Evolutionary conservation across 2,329 filamentous ascomycete species (phyloP).

Genomic region (Didymella pinodella): DNA sequence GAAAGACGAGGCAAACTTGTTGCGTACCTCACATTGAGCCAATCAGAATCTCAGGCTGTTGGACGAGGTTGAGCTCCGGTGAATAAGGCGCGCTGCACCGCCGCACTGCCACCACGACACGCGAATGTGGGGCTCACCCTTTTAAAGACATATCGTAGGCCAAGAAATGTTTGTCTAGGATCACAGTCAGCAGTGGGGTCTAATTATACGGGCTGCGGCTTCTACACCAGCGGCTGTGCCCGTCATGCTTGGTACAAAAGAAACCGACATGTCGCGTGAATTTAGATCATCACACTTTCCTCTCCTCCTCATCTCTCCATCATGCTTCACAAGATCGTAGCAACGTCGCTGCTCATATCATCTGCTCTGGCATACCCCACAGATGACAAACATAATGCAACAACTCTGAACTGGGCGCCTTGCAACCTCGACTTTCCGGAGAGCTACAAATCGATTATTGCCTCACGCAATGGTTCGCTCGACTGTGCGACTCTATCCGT

Average conservation of each 20-base stretch:
- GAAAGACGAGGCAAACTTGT: not conserved
- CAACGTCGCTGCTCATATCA: slow-evolving; percentile 11
- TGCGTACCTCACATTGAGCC: not conserved
- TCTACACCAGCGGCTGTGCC: slow-evolving; percentile 5
- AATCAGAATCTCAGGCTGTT: not conserved
- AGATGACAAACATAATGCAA: slow-evolving; percentile 3
- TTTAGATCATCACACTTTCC: not conserved
- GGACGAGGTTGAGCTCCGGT: not conserved
- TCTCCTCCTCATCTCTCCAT: not conserved
- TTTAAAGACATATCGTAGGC: slow-evolving; percentile 2
- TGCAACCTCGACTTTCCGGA: slow-evolving; percentile 24
- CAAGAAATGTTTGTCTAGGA: slow-evolving; percentile 3
- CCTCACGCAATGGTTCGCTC: slow-evolving; percentile 4
- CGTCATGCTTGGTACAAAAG: slow-evolving; percentile 9
- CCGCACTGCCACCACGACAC: slow-evolving; percentile 16
- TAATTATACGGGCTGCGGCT: slow-evolving; percentile 1
- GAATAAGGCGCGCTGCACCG: slow-evolving; percentile 1
- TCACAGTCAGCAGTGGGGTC: slow-evolving; percentile 12
- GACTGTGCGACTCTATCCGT: slow-evolving; percentile 45
- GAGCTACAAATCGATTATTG: slow-evolving; percentile 1
- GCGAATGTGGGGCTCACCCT: slow-evolving; percentile 7
- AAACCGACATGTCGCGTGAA: not conserved
- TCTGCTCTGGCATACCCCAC: slow-evolving; percentile 12
- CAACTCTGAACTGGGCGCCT: slow-evolving; percentile 18
- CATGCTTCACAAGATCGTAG: slow-evolving; percentile 15